Percentiles rank a stretch among this genome's conserved stretches.
phyloP scores from a whole-genome alignment of 1,139 yeast genomes.

The Saccharomyces hybrid region DNA sequence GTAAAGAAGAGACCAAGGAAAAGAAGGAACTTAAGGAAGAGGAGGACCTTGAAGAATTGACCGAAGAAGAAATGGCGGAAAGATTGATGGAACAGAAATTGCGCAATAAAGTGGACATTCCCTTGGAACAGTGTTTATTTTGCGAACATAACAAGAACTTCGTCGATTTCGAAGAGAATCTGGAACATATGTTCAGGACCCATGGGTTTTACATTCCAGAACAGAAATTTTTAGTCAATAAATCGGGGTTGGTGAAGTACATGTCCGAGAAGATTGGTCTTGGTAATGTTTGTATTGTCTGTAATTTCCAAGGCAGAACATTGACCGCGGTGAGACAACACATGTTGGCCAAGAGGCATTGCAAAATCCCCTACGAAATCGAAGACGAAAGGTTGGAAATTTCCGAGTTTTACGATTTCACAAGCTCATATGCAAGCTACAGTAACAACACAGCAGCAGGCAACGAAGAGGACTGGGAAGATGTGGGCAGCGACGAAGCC shows the following conservation, averaged over 20 bases:
- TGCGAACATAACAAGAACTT: slow-evolving; percentile 47
- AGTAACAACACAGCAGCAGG: slow-evolving; percentile 35
- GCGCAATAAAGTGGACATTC: slow-evolving; percentile 57
- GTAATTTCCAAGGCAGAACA: slow-evolving; percentile 79
- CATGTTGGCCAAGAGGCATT: slow-evolving; percentile 81
- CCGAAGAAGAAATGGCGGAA: slow-evolving; percentile 46
- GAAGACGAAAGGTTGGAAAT: slow-evolving; percentile 83
- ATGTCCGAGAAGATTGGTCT: slow-evolving; percentile 86
- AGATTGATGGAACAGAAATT: slow-evolving; percentile 49
- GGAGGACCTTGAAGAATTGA: slow-evolving; percentile 21
- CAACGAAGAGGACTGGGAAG: slow-evolving; percentile 35
- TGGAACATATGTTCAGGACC: slow-evolving; percentile 62
- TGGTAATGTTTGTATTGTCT: slow-evolving; percentile 82
- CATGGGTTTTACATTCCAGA: slow-evolving; percentile 91
- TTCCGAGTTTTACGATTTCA: slow-evolving; percentile 84
- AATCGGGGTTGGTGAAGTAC: slow-evolving; percentile 66
- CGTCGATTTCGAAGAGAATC: slow-evolving; percentile 49
- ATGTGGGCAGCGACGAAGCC: slow-evolving; percentile 32
- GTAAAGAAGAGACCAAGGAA: slow-evolving; percentile 7
- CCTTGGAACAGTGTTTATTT: slow-evolving; percentile 69
- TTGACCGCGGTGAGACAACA: slow-evolving; percentile 89
- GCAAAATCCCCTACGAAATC: slow-evolving; percentile 79
- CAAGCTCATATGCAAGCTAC: slow-evolving; percentile 45
- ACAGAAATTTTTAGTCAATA: slow-evolving; percentile 56
- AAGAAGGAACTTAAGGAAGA: slow-evolving; percentile 7